Conservation (phyloP, 176 grass and related monocot species). For the Carex parvula region DNA sequence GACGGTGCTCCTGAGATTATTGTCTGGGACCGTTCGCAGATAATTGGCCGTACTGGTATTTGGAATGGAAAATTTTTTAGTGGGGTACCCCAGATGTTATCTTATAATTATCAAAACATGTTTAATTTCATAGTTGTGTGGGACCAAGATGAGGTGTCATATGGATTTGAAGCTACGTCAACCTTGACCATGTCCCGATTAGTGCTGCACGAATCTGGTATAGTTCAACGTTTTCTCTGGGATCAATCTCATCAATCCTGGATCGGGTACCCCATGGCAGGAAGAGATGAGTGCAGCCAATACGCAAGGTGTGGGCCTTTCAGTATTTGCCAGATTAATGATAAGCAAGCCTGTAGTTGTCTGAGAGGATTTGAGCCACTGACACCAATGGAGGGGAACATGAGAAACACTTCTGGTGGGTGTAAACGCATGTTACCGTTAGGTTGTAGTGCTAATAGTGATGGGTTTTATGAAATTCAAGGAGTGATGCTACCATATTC, state of each 20-base stretch:
- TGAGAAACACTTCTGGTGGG: conserved; percentile 44
- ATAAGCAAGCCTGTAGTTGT: conserved; percentile 34
- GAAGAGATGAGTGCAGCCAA: conserved; percentile 9
- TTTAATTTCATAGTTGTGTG: conserved; percentile 17
- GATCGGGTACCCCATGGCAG: background rate
- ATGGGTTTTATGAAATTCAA: conserved; percentile 37
- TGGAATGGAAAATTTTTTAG: conserved; percentile 38
- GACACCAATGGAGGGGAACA: conserved; percentile 32
- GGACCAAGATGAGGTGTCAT: conserved; percentile 36
- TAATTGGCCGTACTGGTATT: conserved; percentile 5
- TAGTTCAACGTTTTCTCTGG: conserved; percentile 48
- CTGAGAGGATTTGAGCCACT: conserved; percentile 24
- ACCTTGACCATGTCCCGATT: conserved; percentile 32
- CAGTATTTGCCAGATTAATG: conserved; percentile 34
- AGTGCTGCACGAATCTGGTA: conserved; percentile 43
- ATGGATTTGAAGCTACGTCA: conserved; percentile 25
- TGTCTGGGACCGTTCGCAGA: background rate
- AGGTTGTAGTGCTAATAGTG: background rate
- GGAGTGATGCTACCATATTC: conserved; percentile 45
- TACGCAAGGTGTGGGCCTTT: conserved; percentile 44
- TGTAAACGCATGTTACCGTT: conserved; percentile 24
- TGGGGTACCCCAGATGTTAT: background rate
- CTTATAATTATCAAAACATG: background rate
- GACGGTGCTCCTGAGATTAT: conserved; percentile 38
- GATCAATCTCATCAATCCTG: background rate